These are phyloP conservation scores for Dispira simplex DNA, from an alignment of 192 early-diverging fungal species.

Conservation along the genomic window DNA sequence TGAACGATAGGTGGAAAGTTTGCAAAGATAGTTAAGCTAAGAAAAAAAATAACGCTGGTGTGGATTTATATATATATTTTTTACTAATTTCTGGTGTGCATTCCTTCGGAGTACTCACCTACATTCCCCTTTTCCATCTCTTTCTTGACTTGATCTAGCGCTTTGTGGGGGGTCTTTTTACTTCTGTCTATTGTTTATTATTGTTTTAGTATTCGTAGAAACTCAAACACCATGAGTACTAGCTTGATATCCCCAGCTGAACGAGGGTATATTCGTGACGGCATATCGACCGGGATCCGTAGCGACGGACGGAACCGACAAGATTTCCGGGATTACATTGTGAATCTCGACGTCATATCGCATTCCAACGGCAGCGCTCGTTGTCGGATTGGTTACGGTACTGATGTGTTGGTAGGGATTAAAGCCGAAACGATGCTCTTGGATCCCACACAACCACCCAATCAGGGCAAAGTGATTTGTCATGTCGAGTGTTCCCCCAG, in stretches of 20 bases:
- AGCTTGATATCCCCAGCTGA: constrained; percentile 58
- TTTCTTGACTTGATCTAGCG: no score
- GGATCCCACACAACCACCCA: constrained; percentile 37
- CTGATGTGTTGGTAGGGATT: constrained; percentile 86
- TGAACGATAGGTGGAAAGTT: no score
- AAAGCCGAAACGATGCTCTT: constrained; percentile 75
- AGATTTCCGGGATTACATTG: constrained; percentile 56
- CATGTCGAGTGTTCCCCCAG: constrained; percentile 88
- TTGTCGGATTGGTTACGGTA: constrained; percentile 60
- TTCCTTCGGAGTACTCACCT: no score
- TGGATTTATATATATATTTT: no score
- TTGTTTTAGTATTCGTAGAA: no score
- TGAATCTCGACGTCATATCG: constrained; percentile 79
- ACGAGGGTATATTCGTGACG: constrained; percentile 66
- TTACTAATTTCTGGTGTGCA: no score
- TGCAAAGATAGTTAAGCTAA: no score
- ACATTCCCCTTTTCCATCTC: no score
- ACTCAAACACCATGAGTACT: constrained; percentile 23
- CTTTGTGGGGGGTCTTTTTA: no score
- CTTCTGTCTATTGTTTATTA: no score
- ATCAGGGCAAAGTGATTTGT: constrained; percentile 56
- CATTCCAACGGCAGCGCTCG: constrained; percentile 87
- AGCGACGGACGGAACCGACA: constrained; percentile 72
- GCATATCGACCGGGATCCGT: constrained; percentile 65
- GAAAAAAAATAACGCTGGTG: no score